These are phyloP conservation scores for Boletus bicolor DNA, from an alignment of 768 basidiomycete species.

Conservation along the genomic window DNA sequence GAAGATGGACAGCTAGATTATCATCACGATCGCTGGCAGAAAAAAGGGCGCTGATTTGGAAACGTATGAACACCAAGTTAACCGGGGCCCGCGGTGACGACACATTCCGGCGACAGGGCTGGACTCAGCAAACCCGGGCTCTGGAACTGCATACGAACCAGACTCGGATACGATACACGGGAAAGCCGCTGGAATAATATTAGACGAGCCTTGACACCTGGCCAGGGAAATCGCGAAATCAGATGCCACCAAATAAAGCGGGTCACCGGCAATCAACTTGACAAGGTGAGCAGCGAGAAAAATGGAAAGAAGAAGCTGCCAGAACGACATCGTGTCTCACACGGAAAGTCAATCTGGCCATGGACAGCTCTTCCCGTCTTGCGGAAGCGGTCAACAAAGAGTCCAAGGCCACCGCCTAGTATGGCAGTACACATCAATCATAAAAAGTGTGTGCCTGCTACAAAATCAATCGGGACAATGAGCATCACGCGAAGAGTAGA, in stretches of 20 bases:
- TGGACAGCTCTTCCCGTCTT: not conserved
- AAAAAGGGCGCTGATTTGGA: slow-evolving; percentile 2
- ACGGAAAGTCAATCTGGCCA: slow-evolving; percentile 1
- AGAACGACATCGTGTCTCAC: not conserved
- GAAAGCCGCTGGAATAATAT: not conserved
- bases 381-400: not conserved
- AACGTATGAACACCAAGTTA: not conserved
- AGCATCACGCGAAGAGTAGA: not conserved
- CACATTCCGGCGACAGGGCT: not conserved
- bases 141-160: slow-evolving; percentile 9
- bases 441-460: not conserved
- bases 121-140: not conserved
- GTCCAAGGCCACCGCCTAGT: not conserved
- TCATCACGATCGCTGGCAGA: not conserved
- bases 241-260: not conserved
- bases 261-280: slow-evolving; percentile 4
- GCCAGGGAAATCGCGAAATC: not conserved
- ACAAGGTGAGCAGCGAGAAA: not conserved
- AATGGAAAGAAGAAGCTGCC: not conserved
- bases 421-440: not conserved
- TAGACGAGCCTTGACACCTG: not conserved
- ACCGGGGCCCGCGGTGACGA: not conserved
- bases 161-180: not conserved
- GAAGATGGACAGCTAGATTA: slow-evolving; percentile 15
- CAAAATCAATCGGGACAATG: not conserved